phyloP scores from a whole-genome alignment of 345 rosid genomes.

The Hibiscus mutabilis region DNA sequence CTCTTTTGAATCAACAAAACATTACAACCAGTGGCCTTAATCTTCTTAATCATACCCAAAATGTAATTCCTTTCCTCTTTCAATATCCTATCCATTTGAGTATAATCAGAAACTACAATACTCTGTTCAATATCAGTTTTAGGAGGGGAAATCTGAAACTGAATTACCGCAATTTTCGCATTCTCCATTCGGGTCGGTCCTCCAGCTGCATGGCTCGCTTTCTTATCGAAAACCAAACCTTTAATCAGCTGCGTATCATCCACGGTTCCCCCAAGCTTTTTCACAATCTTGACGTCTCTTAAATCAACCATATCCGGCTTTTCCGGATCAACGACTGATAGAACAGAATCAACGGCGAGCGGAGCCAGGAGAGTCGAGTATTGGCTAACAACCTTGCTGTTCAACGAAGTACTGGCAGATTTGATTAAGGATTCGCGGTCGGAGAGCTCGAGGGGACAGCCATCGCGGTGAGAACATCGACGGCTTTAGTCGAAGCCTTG shows the following conservation, averaged over 20 bases:
- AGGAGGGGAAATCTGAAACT: constrained; percentile 96
- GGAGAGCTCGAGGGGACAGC: constrained; percentile 78
- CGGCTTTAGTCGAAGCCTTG: constrained; percentile 58
- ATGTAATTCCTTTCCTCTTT: constrained; percentile 97
- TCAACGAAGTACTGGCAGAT: constrained; percentile 83
- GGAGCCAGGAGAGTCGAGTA: constrained; percentile 89
- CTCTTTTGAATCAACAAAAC: constrained; percentile 95
- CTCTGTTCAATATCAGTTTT: constrained; percentile 98
- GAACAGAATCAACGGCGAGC: constrained; percentile 83
- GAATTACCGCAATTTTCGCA: constrained; percentile 50
- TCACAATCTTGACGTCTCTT: constrained; percentile 88
- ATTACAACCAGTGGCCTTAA: constrained; percentile 83
- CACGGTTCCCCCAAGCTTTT: constrained; percentile 97
- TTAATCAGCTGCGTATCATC: constrained; percentile 87
- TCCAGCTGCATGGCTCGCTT: constrained; percentile 84
- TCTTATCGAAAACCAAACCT: constrained; percentile 91
- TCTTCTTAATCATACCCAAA: constrained; percentile 95
- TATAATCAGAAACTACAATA: constrained; percentile 88
- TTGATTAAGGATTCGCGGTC: constrained; percentile 77
- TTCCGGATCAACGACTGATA: constrained; percentile 69
- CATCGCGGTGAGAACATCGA: constrained; percentile 88
- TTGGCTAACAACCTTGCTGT: constrained; percentile 96
- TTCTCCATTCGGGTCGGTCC: not conserved
- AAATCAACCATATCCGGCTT: constrained; percentile 71
- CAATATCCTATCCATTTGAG: constrained; percentile 98